A percentile compares a stretch with the other conserved stretches of the same genome.
phyloP scores from a whole-genome alignment of 495 filamentous ascomycete genomes.

The Baudoinia panamericana region DNA sequence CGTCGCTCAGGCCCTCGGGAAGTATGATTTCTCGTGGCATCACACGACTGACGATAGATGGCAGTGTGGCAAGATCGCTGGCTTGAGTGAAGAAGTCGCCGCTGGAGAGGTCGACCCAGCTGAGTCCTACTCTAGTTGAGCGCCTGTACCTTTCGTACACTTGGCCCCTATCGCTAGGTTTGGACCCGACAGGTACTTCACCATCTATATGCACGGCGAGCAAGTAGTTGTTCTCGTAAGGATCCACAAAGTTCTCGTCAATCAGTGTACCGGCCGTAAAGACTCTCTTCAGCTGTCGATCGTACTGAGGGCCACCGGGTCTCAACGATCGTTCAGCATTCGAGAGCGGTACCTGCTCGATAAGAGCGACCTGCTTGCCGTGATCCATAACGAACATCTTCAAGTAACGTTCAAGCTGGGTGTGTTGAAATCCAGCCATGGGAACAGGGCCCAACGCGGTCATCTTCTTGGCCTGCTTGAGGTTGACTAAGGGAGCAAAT shows the following conservation, averaged over 20 bases:
- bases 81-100: constrained; percentile 81
- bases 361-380: constrained; percentile 80
- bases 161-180: neutral
- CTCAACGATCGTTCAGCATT: constrained; percentile 51
- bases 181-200: neutral
- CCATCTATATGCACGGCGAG: constrained; percentile 53
- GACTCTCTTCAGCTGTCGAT: constrained; percentile 70
- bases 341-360: constrained; percentile 69
- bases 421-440: constrained; percentile 92
- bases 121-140: constrained; percentile 50
- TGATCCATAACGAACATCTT: constrained; percentile 87
- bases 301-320: constrained; percentile 64
- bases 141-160: constrained; percentile 7
- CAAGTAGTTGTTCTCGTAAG: constrained; percentile 82
- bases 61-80: constrained; percentile 57
- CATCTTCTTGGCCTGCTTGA: constrained; percentile 76
- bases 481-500: constrained; percentile 67
- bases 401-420: constrained; percentile 79
- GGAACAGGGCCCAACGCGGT: constrained; percentile 60
- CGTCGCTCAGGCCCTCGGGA: constrained; percentile 30
- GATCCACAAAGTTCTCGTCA: constrained; percentile 93
- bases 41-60: constrained; percentile 68
- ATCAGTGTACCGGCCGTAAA: constrained; percentile 91
- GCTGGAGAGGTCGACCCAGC: constrained; percentile 92
- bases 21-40: constrained; percentile 76